Evolutionary conservation across 305 asterid species (phyloP).

Genomic region (Coffea humblotiana): DNA sequence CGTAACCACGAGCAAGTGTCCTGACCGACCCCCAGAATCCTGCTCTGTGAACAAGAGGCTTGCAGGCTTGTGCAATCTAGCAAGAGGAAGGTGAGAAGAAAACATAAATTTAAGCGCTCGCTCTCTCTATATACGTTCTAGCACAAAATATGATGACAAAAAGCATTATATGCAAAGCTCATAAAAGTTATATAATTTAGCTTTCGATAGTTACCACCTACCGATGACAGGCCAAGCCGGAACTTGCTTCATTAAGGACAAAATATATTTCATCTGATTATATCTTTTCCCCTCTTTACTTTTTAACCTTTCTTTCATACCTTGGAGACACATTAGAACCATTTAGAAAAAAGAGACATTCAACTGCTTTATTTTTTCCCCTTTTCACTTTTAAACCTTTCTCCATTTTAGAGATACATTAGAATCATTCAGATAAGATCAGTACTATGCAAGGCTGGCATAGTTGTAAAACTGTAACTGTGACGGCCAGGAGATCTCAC

Average conservation of each 20-base stretch:
- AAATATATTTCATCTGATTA: neutral
- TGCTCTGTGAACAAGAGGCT: conserved; percentile 40
- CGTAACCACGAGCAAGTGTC: conserved; percentile 89
- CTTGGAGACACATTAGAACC: neutral
- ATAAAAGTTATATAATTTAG: neutral
- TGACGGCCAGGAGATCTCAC: conserved; percentile 56
- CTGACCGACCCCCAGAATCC: conserved; percentile 79
- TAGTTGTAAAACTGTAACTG: neutral
- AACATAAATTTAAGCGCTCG: neutral
- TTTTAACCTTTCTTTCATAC: neutral
- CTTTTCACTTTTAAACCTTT: neutral
- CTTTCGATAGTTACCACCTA: too few relatives aligned
- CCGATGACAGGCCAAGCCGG: neutral
- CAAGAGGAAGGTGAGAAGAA: neutral
- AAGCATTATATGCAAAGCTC: neutral
- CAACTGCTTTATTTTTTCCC: too few relatives aligned
- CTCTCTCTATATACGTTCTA: neutral
- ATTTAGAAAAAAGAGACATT: too few relatives aligned
- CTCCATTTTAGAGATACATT: neutral
- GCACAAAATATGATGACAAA: too few relatives aligned
- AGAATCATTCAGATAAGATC: neutral
- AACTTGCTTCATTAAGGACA: neutral
- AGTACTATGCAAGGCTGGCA: neutral
- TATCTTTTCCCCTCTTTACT: too few relatives aligned
- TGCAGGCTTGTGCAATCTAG: conserved; percentile 91